Percentiles rank a stretch among this genome's conserved stretches.
Evolutionary conservation across 305 asterid species (phyloP).

Genomic region (Salvia sclarea): DNA sequence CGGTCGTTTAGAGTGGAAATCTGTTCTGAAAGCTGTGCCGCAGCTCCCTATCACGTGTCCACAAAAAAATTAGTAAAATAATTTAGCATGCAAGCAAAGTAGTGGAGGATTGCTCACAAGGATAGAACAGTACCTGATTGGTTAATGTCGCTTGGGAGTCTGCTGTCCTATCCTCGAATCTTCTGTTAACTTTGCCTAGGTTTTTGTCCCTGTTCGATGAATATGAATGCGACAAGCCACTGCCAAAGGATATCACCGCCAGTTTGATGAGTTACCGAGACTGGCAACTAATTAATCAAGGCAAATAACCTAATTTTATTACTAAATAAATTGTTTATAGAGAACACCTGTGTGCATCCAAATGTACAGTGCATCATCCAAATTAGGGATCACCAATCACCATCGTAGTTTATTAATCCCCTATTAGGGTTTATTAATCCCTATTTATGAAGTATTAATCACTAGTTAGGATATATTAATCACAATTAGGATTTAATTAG

Average conservation of each 20-base stretch:
- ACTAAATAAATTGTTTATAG: no score
- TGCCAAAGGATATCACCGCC: constrained; percentile 35
- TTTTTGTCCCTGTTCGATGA: constrained; percentile 67
- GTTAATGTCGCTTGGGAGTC: constrained; percentile 49
- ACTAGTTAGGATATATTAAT: no score
- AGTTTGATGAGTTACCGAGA: constrained; percentile 11
- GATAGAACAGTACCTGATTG: constrained; percentile 45
- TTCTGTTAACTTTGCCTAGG: constrained; percentile 49
- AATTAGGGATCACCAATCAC: no score
- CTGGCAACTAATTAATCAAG: background rate
- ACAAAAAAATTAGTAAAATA: background rate
- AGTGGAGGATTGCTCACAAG: background rate
- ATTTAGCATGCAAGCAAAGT: constrained; percentile 5
- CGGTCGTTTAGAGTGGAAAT: constrained; percentile 81
- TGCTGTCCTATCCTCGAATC: constrained; percentile 55
- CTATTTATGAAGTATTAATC: no score
- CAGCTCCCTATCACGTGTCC: constrained; percentile 53
- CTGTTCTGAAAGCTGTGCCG: constrained; percentile 84
- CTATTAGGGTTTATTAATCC: no score
- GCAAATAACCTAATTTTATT: constrained; percentile 10
- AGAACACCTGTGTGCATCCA: no score
- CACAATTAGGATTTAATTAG: no score
- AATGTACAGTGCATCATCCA: no score
- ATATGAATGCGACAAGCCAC: constrained; percentile 91
- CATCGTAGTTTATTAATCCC: no score